Evolutionary conservation across 78 protist species (phyloP), one percentile per base, ranked within the genome.

Genomic region (Polysphondylium violaceum): DNA sequence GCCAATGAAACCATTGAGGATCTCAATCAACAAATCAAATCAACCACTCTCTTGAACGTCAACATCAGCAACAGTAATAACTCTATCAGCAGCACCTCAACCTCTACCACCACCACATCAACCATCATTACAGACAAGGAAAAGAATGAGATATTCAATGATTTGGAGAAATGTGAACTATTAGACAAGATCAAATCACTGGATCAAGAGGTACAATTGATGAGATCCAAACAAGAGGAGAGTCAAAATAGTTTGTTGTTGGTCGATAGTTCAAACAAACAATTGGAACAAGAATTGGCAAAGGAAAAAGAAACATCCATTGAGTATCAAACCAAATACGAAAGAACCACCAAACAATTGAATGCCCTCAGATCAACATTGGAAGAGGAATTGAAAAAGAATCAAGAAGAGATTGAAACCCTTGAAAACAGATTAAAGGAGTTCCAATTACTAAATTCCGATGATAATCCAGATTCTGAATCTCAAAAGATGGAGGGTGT

Each of bases 1-100:
- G 88, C 88, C 43, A 64, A 78, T 23, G 88, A 78, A 50, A 78
- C 88, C 2, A 78, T 78, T 35, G 38, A 33, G 23, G 88, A 64
- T 23, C 55, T 78, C 31, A 17, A 64, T 35, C 5, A 35, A 35
- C 16, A 5, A 65, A 23, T 38, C 36, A 23, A 23, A 67, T 21
- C 14, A 43, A 5, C n/a, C 31, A 65, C n/a, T 38, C 14, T 40
- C 19, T 36, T 65, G 31, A 65, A 14, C 27, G 16, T 63, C 17
- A 41, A 31, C n/a, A 68, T 23, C 63, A 71, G 21, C 77, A 71
- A 23, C 63, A 71, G n/a, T 31, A 36, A 40, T 9, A 21, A 63
- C 31, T 0, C n/a, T 53, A n/a, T 31, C 53, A 38, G 38, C 74
- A 2, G 17, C 44, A 2, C 68, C 3, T 29, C 68, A 29, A 11